phyloP scores from a whole-genome alignment of 169 alveolate genomes.

The Plasmodium ovale region DNA sequence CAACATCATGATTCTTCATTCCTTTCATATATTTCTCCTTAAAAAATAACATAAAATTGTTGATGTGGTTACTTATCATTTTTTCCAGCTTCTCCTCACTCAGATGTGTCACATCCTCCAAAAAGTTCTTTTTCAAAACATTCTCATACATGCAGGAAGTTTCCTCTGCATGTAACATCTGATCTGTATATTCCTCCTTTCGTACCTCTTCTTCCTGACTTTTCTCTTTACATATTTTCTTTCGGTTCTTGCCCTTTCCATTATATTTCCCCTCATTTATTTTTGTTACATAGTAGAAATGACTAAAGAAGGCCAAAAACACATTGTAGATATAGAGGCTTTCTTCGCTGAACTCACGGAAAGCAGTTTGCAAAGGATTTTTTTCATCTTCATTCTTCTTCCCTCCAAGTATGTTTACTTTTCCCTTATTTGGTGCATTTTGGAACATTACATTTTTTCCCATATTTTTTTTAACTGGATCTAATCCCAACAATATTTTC shows the following conservation, averaged over 20 bases:
- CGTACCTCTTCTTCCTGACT: background rate
- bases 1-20: slow-evolving; percentile 2
- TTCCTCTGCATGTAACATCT: background rate
- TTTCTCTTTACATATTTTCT: background rate
- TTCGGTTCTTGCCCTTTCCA: background rate
- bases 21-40: slow-evolving; percentile 27
- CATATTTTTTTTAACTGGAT: slow-evolving; percentile 31
- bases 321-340: slow-evolving; percentile 27
- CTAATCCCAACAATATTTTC: slow-evolving; percentile 40
- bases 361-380: slow-evolving; percentile 39
- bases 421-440: slow-evolving; percentile 6
- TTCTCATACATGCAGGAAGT: background rate
- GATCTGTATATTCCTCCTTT: no score
- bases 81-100: background rate
- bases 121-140: slow-evolving; percentile 6
- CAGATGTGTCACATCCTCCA: slow-evolving; percentile 7
- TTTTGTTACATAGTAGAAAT: slow-evolving; percentile 26
- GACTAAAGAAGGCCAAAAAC: slow-evolving; percentile 38
- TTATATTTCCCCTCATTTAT: background rate
- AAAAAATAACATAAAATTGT: slow-evolving; percentile 36
- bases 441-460: background rate
- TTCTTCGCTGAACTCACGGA: slow-evolving; percentile 63
- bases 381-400: slow-evolving; percentile 10
- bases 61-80: slow-evolving; percentile 14
- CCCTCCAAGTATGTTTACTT: slow-evolving; percentile 31